Evolutionary conservation across 192 early-diverging fungal species (phyloP), one percentile per base, ranked within the genome.

Genomic region (Rhizophlyctis rosea): DNA sequence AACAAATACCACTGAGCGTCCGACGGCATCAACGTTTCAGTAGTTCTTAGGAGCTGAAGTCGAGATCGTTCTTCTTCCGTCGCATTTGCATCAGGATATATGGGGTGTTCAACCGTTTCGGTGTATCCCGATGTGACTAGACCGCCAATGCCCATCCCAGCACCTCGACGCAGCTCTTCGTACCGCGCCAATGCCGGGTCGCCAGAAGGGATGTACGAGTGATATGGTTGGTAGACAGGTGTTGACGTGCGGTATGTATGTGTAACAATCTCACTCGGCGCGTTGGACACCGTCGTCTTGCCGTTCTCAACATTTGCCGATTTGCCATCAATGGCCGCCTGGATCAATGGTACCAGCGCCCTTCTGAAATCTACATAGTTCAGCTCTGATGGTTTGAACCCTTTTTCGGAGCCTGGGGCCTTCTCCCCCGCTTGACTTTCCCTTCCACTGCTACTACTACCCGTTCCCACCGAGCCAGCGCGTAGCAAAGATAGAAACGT

Each of bases 1-100:
- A 85, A 47, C 7, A 51, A 5, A 18, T 73, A 69, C 83, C 83
- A 85, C 57, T 85, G 80, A 3, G 67, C 34, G 3, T 80, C 76
- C 13, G 53, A 66, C 9, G 76, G 81, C 11, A 73, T 34, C 32
- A 72, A 59, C 13, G 67, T 16, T 13, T 66, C 50, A 23, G 60
- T 77, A 25, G 54, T 67, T 55, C 31, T 50, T 44, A 66, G 50
- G 34, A 54, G 50, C 28, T 72, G 63, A 18, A 57, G 28, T 3
- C 54, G 30, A 1, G 57, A 25, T 24, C 36, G 35, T 31, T 68
- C 61, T n/a, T 66, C 58, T 25, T 68, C n/a, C n/a, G n/a, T n/a
- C n/a, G n/a, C n/a, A n/a, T n/a, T n/a, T n/a, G n/a, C n/a, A n/a
- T n/a, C n/a, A n/a, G n/a, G n/a, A n/a, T n/a, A n/a, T n/a, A n/a